Base-by-base conservation (phyloP, 192 early-diverging fungal genomes). In the Rhizophagus clarus region DNA sequence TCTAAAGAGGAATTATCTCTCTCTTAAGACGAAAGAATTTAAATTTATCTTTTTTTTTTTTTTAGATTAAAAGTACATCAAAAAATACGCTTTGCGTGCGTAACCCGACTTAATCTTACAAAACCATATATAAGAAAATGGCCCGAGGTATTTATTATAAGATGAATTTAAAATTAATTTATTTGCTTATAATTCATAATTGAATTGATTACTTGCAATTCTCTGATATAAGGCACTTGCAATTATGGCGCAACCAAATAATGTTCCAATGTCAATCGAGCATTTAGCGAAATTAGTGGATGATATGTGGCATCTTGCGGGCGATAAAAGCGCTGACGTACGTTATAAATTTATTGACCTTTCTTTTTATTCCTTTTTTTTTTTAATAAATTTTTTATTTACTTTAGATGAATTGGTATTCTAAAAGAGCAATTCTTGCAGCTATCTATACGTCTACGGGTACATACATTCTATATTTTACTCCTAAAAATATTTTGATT, bases 391-490 rank as follows among this genome's bases (percentile, higher is more conserved):
- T 34, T 40, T 31, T 66, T 76, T 51, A 24, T 75, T 22, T 5
- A 40, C 8, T 68, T n/a, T 81, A 95, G 93, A 89, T 94, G 88
- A 93, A 96, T 84, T 98, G 94, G 94, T 97, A 98, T 82, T 90
- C 90, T 63, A 94, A 94, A 77, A 89, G 97, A 24, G 90, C 90
- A 49, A 86, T 90, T 15, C 87, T 98, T 47, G 95, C 95, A 3
- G 92, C 90, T 28, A 91, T 95, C 12, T 98, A 97, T 72, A 88
- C 95, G 12, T 90, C 95, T 0, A 91, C 97, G 14, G 88, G 86
- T 83, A 26, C 10, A 26, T 31, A 76, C 71, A 22, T n/a, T 15
- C 0, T 28, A 34, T 64, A 63, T 9, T 61, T 32, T 62, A n/a
- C 17, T 10, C 0, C 7, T 49, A 24, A 62, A n/a, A 61, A 17